These are phyloP conservation scores for Solidago caesia DNA, from an alignment of 129 eudicot species.

Conservation along the genomic window DNA sequence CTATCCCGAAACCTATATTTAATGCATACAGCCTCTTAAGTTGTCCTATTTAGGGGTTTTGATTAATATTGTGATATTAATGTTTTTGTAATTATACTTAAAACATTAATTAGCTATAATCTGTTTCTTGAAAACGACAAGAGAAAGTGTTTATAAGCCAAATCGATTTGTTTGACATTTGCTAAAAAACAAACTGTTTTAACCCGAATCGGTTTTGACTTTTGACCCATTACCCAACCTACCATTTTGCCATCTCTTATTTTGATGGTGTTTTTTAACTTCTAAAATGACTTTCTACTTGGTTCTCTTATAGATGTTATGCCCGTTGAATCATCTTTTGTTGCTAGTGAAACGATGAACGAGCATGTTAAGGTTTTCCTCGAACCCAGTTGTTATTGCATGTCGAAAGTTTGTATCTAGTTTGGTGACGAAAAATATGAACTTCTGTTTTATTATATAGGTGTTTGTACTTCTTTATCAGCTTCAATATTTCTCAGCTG, in stretches of 20 bases:
- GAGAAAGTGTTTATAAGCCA: not conserved
- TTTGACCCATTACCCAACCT: not conserved
- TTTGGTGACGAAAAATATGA: constrained; percentile 18
- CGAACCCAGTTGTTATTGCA: constrained; percentile 8
- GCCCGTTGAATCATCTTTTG: constrained; percentile 69
- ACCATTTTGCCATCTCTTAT: not conserved
- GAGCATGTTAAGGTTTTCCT: constrained; percentile 80
- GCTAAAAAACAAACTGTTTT: not conserved
- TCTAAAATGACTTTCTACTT: constrained; percentile 13
- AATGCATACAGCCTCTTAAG: not conserved
- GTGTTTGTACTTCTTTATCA: constrained; percentile 83
- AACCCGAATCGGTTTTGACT: not conserved
- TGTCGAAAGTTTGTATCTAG: not conserved
- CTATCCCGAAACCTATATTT: not conserved
- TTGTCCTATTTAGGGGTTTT: not conserved
- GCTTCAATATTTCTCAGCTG: constrained; percentile 64
- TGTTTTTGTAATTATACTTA: not conserved
- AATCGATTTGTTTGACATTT: not conserved
- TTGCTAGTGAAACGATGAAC: constrained; percentile 83
- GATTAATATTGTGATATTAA: not conserved
- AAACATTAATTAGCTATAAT: not conserved
- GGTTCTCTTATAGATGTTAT: constrained; percentile 40
- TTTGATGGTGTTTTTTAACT: not conserved
- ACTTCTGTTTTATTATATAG: constrained; percentile 34
- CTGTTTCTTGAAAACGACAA: not conserved